Percentiles rank a stretch among this genome's conserved stretches.
These are phyloP conservation scores for Limtongia smithiae DNA, from an alignment of 805 yeast species.

Conservation along the genomic window DNA sequence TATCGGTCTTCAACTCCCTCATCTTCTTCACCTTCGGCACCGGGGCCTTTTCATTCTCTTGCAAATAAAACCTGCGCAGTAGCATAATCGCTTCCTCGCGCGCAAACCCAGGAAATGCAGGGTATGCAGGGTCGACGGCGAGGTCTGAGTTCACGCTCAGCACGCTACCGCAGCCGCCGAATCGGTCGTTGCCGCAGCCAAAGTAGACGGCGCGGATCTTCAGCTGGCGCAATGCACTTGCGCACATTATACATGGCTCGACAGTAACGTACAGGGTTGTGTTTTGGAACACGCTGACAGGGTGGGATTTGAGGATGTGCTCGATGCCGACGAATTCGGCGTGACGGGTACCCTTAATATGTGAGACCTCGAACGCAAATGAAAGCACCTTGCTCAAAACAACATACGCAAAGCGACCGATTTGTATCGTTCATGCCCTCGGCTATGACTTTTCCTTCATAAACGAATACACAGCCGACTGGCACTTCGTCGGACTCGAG, in stretches of 20 bases:
- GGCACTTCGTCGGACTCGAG: constrained; percentile 72
- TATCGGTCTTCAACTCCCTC: constrained; percentile 46
- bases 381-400: neutral
- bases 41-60: constrained; percentile 84
- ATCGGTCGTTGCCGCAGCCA: constrained; percentile 92
- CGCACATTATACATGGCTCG: constrained; percentile 98
- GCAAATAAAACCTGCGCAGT: constrained; percentile 76
- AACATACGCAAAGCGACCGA: constrained; percentile 55
- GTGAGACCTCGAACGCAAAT: neutral
- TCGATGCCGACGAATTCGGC: constrained; percentile 87
- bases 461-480: constrained; percentile 73
- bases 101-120: constrained; percentile 70
- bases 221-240: constrained; percentile 79
- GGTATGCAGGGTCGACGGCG: constrained; percentile 24
- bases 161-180: constrained; percentile 95
- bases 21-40: constrained; percentile 67
- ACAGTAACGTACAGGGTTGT: constrained; percentile 85
- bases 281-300: constrained; percentile 44
- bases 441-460: constrained; percentile 54
- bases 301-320: constrained; percentile 42
- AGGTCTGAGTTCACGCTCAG: constrained; percentile 52
- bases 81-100: constrained; percentile 80
- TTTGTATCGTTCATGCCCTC: constrained; percentile 86
- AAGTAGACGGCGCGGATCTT: constrained; percentile 71
- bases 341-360: constrained; percentile 66